Conservation (phyloP, 805 yeast species). For the Hanseniaspora nectarophila region DNA sequence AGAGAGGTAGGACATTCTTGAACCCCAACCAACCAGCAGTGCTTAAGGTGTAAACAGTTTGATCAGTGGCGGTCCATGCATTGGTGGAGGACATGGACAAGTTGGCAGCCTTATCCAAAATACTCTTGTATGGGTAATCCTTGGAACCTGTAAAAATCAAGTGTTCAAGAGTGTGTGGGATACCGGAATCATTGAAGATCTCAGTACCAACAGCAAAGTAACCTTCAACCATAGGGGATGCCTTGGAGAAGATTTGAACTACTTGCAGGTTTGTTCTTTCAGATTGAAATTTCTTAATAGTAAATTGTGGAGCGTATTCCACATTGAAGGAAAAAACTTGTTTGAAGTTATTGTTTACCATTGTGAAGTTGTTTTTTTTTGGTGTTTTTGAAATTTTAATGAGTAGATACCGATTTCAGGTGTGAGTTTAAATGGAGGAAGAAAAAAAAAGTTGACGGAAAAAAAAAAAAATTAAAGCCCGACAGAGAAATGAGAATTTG, state of each 20-base stretch:
- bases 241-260: constrained; percentile 55
- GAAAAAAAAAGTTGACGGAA: no score
- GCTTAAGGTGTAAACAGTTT: constrained; percentile 80
- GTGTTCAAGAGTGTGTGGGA: constrained; percentile 94
- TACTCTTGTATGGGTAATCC: constrained; percentile 81
- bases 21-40: constrained; percentile 98
- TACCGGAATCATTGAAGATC: constrained; percentile 72
- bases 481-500: no score
- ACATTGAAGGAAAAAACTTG: constrained; percentile 44
- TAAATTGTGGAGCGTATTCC: constrained; percentile 58
- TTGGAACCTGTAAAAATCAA: constrained; percentile 87
- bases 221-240: constrained; percentile 85
- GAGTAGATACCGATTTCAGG: background rate
- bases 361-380: background rate
- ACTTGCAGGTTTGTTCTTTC: constrained; percentile 70
- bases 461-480: no score
- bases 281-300: constrained; percentile 66
- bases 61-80: constrained; percentile 96
- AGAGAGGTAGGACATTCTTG: constrained; percentile 68
- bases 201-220: constrained; percentile 94
- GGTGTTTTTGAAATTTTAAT: background rate
- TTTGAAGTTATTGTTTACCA: constrained; percentile 25
- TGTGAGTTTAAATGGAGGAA: background rate
- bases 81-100: constrained; percentile 75
- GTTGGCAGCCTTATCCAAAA: constrained; percentile 77